Evolutionary conservation across 1,139 yeast species (phyloP).

Genomic region (Wickerhamiella infanticola): DNA sequence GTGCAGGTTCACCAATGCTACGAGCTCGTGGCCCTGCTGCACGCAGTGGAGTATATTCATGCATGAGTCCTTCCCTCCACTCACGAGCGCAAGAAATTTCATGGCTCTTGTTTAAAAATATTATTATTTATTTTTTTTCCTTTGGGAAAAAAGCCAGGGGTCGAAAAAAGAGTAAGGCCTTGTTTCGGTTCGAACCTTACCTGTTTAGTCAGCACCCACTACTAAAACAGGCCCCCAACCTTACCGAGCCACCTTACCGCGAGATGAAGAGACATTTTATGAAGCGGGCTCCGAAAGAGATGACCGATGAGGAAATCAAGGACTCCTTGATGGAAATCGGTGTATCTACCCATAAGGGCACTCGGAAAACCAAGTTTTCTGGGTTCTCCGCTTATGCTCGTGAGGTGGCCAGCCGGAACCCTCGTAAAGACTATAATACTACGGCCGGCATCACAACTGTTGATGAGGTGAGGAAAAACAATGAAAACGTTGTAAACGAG

Average conservation of each 20-base stretch:
- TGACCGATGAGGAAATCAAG: conserved; percentile 22
- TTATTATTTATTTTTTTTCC: neutral
- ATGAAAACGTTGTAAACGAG: neutral
- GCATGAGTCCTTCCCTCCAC: conserved; percentile 95
- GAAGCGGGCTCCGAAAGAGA: conserved; percentile 23
- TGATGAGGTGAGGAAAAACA: conserved; percentile 13
- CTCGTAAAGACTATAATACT: conserved; percentile 9
- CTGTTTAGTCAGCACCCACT: neutral
- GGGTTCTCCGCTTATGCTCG: conserved; percentile 23
- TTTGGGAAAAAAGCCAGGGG: neutral
- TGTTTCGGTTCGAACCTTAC: neutral
- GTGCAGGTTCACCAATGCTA: conserved; percentile 69
- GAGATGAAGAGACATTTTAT: conserved; percentile 22
- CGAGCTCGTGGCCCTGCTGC: conserved; percentile 65
- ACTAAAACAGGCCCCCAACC: neutral
- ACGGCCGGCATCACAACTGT: conserved; percentile 7
- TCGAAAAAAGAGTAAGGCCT: no score
- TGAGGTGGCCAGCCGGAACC: conserved; percentile 14
- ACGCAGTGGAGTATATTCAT: conserved; percentile 75
- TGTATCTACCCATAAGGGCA: conserved; percentile 16
- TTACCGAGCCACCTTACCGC: neutral
- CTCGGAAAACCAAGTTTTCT: conserved; percentile 22
- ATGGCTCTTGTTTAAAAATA: conserved; percentile 24
- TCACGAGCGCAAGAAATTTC: conserved; percentile 83
- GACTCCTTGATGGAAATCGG: conserved; percentile 20